Conservation (phyloP, 2,329 filamentous ascomycete species). For the Lecanosticta acicola region DNA sequence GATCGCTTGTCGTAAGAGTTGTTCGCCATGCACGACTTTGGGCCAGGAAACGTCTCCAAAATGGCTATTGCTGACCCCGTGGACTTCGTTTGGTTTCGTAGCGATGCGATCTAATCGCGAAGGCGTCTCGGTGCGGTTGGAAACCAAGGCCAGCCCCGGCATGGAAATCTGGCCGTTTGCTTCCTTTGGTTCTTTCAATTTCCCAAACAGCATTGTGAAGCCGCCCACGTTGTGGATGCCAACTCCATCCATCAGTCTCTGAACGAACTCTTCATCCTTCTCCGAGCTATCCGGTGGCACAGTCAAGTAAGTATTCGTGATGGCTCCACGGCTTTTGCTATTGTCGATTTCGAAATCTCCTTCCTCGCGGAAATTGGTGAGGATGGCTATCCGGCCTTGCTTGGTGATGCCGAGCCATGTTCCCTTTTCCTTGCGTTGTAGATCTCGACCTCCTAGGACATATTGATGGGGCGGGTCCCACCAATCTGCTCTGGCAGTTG, state of each 20-base stretch:
- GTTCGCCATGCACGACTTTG: slow-evolving; percentile 56
- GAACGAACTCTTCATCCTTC: slow-evolving; percentile 48
- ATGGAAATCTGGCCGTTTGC: slow-evolving; percentile 11
- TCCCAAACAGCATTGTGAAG: slow-evolving; percentile 58
- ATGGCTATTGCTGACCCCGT: slow-evolving; percentile 57
- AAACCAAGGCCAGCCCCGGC: slow-evolving; percentile 52
- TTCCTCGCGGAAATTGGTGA: slow-evolving; percentile 60
- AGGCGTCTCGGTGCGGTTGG: slow-evolving; percentile 53
- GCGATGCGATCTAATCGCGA: slow-evolving; percentile 50
- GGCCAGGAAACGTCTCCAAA: slow-evolving; percentile 57
- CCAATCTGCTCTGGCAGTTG: slow-evolving; percentile 55
- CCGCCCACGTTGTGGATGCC: slow-evolving; percentile 55
- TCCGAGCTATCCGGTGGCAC: slow-evolving; percentile 37
- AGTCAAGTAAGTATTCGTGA: slow-evolving; percentile 56
- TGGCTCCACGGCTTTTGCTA: slow-evolving; percentile 51
- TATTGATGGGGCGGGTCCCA: slow-evolving; percentile 53
- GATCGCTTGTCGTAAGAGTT: slow-evolving; percentile 47
- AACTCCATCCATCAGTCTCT: slow-evolving; percentile 50
- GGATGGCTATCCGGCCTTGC: slow-evolving; percentile 55
- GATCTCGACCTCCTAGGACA: slow-evolving; percentile 57
- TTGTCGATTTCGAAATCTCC: slow-evolving; percentile 36
- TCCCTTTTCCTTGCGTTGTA: slow-evolving; percentile 54
- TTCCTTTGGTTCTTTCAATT: slow-evolving; percentile 32
- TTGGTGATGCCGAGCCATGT: slow-evolving; percentile 61
- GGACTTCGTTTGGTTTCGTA: slow-evolving; percentile 45